Evolutionary conservation across 164 flowering plant species (phyloP).

Genomic region (Chimonanthus salicifolius): DNA sequence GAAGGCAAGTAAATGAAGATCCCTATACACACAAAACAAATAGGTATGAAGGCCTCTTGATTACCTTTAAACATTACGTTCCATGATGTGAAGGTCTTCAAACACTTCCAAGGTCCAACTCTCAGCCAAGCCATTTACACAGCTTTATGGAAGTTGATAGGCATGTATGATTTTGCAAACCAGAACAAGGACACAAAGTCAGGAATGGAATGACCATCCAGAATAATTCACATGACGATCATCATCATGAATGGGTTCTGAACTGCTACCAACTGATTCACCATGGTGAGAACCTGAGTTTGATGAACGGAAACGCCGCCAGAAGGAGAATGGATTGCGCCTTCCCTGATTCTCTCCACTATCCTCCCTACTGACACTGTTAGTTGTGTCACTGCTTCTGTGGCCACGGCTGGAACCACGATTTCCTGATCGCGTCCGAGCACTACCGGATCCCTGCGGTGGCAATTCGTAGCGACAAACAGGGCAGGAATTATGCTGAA

Average conservation of each 20-base stretch:
- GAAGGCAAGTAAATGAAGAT: not conserved
- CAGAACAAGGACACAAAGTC: not conserved
- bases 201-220: slow-evolving; percentile 49
- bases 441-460: slow-evolving; percentile 27
- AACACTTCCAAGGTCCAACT: not conserved
- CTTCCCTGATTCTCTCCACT: slow-evolving; percentile 35
- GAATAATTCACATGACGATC: slow-evolving; percentile 34
- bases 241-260: slow-evolving; percentile 25
- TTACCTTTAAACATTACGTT: not conserved
- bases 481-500: slow-evolving; percentile 81
- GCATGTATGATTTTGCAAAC: not conserved
- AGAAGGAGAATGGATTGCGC: slow-evolving; percentile 49
- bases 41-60: not conserved
- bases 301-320: slow-evolving; percentile 73
- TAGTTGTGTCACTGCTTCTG: slow-evolving; percentile 27
- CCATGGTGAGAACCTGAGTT: slow-evolving; percentile 25
- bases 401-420: slow-evolving; percentile 25
- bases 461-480: slow-evolving; percentile 78
- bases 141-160: not conserved
- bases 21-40: not conserved
- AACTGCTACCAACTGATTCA: slow-evolving; percentile 36
- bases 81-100: not conserved
- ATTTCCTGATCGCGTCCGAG: slow-evolving; percentile 14
- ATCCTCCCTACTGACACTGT: slow-evolving; percentile 19
- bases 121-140: not conserved